Evolutionary conservation across 257 asterid species (phyloP).

Genomic region (Primulina tabacum): DNA sequence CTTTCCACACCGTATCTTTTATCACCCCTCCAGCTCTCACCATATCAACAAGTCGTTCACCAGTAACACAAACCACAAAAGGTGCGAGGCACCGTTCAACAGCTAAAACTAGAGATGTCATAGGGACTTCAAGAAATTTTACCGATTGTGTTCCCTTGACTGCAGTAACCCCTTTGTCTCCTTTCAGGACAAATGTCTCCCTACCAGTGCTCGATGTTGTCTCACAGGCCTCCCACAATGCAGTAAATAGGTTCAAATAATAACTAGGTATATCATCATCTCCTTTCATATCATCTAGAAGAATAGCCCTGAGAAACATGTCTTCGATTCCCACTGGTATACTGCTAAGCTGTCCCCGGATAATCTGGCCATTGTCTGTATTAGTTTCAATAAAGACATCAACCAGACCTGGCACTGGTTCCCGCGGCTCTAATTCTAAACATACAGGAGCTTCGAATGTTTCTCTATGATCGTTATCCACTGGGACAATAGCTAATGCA

Average conservation of each 20-base stretch:
- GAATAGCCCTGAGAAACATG: conserved; percentile 78
- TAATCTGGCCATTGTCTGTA: conserved; percentile 70
- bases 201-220: conserved; percentile 74
- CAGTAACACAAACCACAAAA: conserved; percentile 78
- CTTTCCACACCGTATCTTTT: conserved; percentile 60
- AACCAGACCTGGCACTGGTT: conserved; percentile 84
- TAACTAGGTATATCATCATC: conserved; percentile 48
- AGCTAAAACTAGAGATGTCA: conserved; percentile 49
- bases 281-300: conserved; percentile 59
- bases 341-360: conserved; percentile 70
- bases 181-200: conserved; percentile 75
- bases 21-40: conserved; percentile 59
- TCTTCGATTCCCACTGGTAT: conserved; percentile 88
- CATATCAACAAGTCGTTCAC: conserved; percentile 64
- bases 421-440: conserved; percentile 84
- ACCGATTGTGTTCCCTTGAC: conserved; percentile 82
- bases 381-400: conserved; percentile 72
- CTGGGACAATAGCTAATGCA: conserved; percentile 67
- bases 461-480: conserved; percentile 49
- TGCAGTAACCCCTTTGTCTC: conserved; percentile 85
- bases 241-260: conserved; percentile 59
- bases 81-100: conserved; percentile 69
- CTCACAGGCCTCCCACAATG: conserved; percentile 95
- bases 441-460: conserved; percentile 52
- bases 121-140: conserved; percentile 74